phyloP scores from a whole-genome alignment of 148 eudicot species.

The Rheum nobile region DNA sequence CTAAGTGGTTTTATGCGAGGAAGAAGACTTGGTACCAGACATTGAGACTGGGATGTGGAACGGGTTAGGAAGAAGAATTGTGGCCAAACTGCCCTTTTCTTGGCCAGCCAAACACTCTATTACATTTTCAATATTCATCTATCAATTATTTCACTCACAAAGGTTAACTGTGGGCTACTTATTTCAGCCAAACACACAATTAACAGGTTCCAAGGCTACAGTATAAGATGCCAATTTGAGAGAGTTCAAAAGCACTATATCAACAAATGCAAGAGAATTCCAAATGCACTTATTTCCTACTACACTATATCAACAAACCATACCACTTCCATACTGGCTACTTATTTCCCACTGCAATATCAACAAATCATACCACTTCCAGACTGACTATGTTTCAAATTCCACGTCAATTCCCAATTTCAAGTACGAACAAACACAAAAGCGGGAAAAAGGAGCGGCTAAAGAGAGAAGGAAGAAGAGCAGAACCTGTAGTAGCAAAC shows the following conservation, averaged over 20 bases:
- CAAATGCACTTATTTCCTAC: not conserved
- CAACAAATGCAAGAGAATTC: not conserved
- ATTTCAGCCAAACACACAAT: too few species aligned
- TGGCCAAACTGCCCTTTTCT: not conserved
- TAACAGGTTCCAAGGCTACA: too few species aligned
- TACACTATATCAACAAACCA: not conserved
- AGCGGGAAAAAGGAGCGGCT: not conserved
- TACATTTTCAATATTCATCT: too few species aligned
- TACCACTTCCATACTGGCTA: too few species aligned
- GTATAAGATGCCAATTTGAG: too few species aligned
- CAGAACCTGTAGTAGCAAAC: slow-evolving; percentile 68
- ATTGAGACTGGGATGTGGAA: not conserved
- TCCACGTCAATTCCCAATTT: not conserved
- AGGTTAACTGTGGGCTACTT: too few species aligned
- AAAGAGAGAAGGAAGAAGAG: not conserved
- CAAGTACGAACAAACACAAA: not conserved
- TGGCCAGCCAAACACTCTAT: not conserved
- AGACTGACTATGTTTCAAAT: not conserved
- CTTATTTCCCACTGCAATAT: not conserved
- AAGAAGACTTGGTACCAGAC: not conserved
- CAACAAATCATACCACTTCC: not conserved
- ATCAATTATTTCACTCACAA: too few species aligned
- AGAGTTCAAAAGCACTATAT: too few species aligned
- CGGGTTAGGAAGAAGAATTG: not conserved
- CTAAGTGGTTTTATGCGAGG: not conserved